Evolutionary conservation across 495 filamentous ascomycete species (phyloP).

Genomic region (Jackrogersella minutella): DNA sequence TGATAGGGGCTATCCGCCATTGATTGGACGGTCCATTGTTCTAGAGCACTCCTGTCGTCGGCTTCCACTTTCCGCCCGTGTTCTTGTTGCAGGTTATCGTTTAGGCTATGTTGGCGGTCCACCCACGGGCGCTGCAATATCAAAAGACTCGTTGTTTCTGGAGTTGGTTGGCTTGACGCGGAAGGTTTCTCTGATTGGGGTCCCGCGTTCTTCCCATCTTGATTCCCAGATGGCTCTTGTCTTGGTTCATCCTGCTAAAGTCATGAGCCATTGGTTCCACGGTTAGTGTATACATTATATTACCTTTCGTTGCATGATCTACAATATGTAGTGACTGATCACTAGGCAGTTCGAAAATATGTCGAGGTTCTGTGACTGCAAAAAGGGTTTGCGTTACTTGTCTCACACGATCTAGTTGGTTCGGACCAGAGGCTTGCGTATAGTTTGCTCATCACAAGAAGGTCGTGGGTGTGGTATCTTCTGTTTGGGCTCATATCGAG

Average conservation of each 20-base stretch:
- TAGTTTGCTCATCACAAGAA: neutral
- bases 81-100: neutral
- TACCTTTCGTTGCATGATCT: conserved; percentile 26
- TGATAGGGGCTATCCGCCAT: conserved; percentile 29
- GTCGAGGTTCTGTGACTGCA: neutral
- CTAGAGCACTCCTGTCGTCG: neutral
- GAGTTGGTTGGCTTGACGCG: neutral
- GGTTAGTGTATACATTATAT: neutral
- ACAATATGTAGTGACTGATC: neutral
- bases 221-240: neutral
- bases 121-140: conserved; percentile 24
- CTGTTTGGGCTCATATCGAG: neutral
- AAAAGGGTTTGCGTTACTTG: neutral
- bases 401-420: neutral
- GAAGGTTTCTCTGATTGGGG: neutral
- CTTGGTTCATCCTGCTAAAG: neutral
- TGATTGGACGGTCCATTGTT: conserved; percentile 22
- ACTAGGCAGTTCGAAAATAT: neutral
- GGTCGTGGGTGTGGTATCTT: neutral
- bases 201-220: neutral
- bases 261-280: conserved; percentile 8
- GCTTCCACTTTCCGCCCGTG: neutral
- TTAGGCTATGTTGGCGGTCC: neutral
- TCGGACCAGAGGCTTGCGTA: neutral
- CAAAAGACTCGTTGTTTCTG: neutral